A percentile compares a stretch with the other conserved stretches of the same genome.
Conservation (phyloP, 148 eudicot species). For the Vaccinium macrocarpon region DNA sequence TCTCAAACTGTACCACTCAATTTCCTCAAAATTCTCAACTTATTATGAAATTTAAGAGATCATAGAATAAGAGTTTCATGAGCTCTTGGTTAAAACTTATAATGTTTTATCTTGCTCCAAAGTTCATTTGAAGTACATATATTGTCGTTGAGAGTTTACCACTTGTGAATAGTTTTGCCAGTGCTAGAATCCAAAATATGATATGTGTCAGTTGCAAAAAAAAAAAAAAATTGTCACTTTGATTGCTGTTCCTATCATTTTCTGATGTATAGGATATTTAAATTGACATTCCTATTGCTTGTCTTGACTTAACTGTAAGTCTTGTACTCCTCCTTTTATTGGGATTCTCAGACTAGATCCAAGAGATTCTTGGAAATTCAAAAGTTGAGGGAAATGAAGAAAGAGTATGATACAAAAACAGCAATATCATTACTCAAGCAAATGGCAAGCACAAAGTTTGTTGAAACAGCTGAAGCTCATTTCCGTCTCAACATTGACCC, state of each 20-base stretch:
- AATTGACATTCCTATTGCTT: not conserved
- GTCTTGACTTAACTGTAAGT: not conserved
- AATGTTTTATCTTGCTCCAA: not conserved
- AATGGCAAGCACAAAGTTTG: constrained; percentile 74
- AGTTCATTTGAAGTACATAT: not conserved
- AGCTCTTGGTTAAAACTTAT: not conserved
- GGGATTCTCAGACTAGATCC: constrained; percentile 60
- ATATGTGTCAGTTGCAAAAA: not conserved
- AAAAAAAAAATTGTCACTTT: too few relatives aligned
- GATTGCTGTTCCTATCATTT: constrained; percentile 11
- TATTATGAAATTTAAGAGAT: not conserved
- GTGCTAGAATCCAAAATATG: not conserved
- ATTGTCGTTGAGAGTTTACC: not conserved
- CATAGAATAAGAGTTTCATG: not conserved
- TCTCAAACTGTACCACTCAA: not conserved
- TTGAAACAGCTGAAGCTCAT: constrained; percentile 90
- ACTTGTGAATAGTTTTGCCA: not conserved
- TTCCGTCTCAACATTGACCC: constrained; percentile 96
- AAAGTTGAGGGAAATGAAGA: constrained; percentile 74
- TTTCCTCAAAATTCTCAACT: not conserved
- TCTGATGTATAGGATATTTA: not conserved
- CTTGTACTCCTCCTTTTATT: not conserved
- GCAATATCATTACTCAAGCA: constrained; percentile 77
- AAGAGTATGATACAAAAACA: constrained; percentile 72
- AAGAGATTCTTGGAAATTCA: constrained; percentile 89